Evolutionary conservation across 2,329 filamentous ascomycete species (phyloP), one percentile per base, ranked within the genome.

Genomic region (Mycocentrospora acerina): DNA sequence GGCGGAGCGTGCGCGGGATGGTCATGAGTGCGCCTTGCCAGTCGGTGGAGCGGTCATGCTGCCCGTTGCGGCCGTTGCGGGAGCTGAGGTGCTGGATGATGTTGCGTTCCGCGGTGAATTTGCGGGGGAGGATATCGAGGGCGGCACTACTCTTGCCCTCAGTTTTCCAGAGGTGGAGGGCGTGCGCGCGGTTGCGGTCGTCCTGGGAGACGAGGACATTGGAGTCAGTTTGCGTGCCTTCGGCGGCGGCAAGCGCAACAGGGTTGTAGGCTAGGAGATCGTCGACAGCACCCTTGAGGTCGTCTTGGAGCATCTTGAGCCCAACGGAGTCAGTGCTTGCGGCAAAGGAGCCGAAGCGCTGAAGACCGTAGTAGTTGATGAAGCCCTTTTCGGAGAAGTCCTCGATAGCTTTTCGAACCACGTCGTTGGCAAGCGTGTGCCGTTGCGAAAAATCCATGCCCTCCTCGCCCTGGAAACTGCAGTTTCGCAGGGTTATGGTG

Each of bases 341-440:
- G 18, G 82, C 74, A 66, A 93, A 91, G 0, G 90, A 91, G 18
- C 93, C 93, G 57, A 98, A 98, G 16, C 93, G 83, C 70, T 98
- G 93, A n/a, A 97, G 81, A 7, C 93, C 93, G 60, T 90, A 98
- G 71, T 97, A 98, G 70, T 98, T 98, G 69, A 98, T 83, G 74
- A 94, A 98, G 3, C 93, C 93, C 29, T 84, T 78, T 29, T 81
- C 71, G 37, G 78, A 74, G 51, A 97, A 80, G 47, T 84, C 80
- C 28, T 78, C 72, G 34, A 95, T 71, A 1, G 88, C 76, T 45
- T 74, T 59, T 45, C 76, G 60, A 46, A 88, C 72, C 22, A 80
- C 71, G 5, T 73, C 62, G 26, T 67, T 60, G 28, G 60, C 74
- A 8, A 82, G 73, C 25, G 77, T 66, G 2, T 71, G 40, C 18